These are phyloP conservation scores for Cyclaneusma minus DNA, from an alignment of 2,329 filamentous ascomycete species.

Conservation along the genomic window DNA sequence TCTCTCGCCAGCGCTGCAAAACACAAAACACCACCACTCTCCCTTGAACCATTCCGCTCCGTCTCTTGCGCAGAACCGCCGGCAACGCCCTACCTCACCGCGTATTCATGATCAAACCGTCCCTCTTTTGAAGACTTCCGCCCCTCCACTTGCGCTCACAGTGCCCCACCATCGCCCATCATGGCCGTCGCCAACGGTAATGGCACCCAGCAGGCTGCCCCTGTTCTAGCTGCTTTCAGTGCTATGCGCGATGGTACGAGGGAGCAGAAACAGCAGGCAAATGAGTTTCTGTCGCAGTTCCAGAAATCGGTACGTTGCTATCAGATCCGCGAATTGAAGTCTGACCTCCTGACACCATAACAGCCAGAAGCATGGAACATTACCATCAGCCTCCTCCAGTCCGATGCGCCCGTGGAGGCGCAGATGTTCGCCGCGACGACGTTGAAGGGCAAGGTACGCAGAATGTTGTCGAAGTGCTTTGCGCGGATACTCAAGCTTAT, in stretches of 20 bases:
- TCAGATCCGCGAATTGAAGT: slow-evolving; percentile 8
- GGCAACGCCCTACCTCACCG: too few species aligned
- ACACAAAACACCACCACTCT: too few species aligned
- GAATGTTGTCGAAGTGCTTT: slow-evolving; percentile 1
- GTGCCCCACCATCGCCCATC: slow-evolving; percentile 6
- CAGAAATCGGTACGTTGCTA: slow-evolving; percentile 77
- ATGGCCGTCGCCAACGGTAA: slow-evolving; percentile 56
- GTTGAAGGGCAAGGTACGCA: slow-evolving; percentile 82
- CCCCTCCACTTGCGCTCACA: too few species aligned
- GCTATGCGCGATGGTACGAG: slow-evolving; percentile 82
- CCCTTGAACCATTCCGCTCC: too few species aligned
- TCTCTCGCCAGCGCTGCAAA: too few species aligned
- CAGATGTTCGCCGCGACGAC: slow-evolving; percentile 95
- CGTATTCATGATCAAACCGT: too few species aligned
- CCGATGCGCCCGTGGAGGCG: slow-evolving; percentile 64
- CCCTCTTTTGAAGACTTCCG: too few species aligned
- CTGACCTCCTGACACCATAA: slow-evolving; percentile 9
- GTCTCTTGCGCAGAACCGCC: too few species aligned
- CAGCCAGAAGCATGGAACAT: slow-evolving; percentile 84
- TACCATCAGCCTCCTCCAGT: slow-evolving; percentile 75
- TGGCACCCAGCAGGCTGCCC: slow-evolving; percentile 50
- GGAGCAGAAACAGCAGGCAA: slow-evolving; percentile 74
- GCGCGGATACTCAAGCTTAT: slow-evolving; percentile 7
- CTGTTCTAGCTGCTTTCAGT: slow-evolving; percentile 74
- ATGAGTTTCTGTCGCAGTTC: slow-evolving; percentile 83